phyloP scores from a whole-genome alignment of 176 grass and related monocot species.

The Zoysia japonica region DNA sequence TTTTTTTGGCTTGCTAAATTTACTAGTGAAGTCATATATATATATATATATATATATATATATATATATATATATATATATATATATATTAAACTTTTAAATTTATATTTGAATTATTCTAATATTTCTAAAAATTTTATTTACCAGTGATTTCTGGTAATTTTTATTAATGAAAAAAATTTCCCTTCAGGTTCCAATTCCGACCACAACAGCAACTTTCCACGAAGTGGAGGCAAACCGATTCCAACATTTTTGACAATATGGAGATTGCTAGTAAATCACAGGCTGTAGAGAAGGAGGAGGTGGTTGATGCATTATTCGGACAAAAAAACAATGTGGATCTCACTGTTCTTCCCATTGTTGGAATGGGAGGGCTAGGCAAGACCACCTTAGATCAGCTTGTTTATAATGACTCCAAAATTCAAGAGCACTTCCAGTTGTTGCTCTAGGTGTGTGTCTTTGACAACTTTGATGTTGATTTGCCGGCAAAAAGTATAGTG shows the following conservation, averaged over 20 bases:
- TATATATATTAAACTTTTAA: too few species aligned
- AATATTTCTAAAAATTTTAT: too few species aligned
- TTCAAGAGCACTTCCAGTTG: slow-evolving; percentile 26
- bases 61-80: too few species aligned
- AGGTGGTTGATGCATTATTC: slow-evolving; percentile 1
- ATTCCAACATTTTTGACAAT: slow-evolving; percentile 25
- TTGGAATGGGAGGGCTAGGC: slow-evolving; percentile 42
- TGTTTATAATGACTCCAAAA: slow-evolving; percentile 30
- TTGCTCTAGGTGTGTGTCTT: slow-evolving; percentile 37
- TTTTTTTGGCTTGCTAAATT: too few species aligned
- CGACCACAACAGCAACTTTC: not conserved
- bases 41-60: too few species aligned
- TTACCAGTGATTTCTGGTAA: too few species aligned
- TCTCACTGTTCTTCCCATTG: slow-evolving; percentile 25
- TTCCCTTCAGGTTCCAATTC: slow-evolving; percentile 15
- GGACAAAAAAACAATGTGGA: not conserved
- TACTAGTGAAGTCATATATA: too few species aligned
- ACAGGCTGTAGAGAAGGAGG: slow-evolving; percentile 26
- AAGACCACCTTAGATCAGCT: slow-evolving; percentile 43
- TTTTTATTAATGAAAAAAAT: too few species aligned
- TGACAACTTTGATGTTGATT: slow-evolving; percentile 25
- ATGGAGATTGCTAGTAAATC: slow-evolving; percentile 4
- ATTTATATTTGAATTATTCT: too few species aligned
- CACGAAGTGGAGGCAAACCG: not conserved
- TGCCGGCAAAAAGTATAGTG: not conserved